phyloP scores from a whole-genome alignment of 805 yeast genomes.

The Monosporozyma aerobia region DNA sequence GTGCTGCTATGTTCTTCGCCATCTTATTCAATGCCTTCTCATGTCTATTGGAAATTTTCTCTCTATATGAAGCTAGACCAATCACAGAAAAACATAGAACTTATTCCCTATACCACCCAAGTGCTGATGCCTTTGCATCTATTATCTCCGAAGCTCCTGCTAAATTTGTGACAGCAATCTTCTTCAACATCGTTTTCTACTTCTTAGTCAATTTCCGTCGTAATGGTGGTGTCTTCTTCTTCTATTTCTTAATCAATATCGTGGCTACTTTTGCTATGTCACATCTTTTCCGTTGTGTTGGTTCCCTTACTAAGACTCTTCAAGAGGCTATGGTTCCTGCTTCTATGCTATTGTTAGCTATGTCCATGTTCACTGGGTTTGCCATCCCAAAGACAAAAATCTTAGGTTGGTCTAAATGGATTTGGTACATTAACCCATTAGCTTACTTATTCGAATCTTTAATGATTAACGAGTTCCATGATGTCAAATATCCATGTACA shows the following conservation, averaged over 20 bases:
- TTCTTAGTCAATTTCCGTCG: constrained; percentile 47
- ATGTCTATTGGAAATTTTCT: constrained; percentile 48
- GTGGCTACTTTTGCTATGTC: constrained; percentile 44
- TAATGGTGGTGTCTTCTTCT: constrained; percentile 46
- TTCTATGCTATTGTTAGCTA: constrained; percentile 38
- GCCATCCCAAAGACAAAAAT: constrained; percentile 46
- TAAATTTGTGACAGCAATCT: constrained; percentile 37
- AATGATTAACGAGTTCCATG: constrained; percentile 49
- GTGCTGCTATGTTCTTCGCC: constrained; percentile 61
- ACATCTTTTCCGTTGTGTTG: constrained; percentile 45
- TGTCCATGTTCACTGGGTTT: constrained; percentile 49
- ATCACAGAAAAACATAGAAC: constrained; percentile 51
- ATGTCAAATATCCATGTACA: constrained; percentile 38
- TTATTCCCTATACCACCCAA: constrained; percentile 49
- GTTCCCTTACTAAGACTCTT: constrained; percentile 39
- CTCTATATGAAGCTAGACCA: constrained; percentile 46
- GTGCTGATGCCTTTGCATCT: constrained; percentile 50
- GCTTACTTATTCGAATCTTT: constrained; percentile 50
- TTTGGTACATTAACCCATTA: constrained; percentile 50
- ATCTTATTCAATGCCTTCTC: constrained; percentile 54
- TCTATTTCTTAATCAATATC: constrained; percentile 37
- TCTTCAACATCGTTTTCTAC: constrained; percentile 43
- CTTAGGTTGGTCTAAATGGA: constrained; percentile 62
- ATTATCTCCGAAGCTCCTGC: constrained; percentile 43
- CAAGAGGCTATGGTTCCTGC: constrained; percentile 54